phyloP scores from a whole-genome alignment of 768 basidiomycete genomes.

The Leucocoprinus leucothites region DNA sequence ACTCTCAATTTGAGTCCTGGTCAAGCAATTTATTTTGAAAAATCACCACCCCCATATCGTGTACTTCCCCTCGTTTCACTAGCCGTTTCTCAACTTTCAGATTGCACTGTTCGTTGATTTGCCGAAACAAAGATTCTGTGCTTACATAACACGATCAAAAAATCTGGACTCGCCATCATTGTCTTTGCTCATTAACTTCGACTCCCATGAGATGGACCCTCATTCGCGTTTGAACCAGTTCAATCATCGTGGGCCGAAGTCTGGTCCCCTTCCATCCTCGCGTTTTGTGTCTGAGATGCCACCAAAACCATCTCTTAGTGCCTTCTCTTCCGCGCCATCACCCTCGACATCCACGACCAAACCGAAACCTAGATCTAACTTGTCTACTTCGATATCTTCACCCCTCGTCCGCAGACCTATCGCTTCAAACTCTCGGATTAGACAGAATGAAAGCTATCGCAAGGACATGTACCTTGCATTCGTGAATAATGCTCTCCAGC shows the following conservation, averaged over 20 bases:
- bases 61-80: too few relatives aligned
- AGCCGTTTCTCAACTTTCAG: too few relatives aligned
- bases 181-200: slow-evolving; percentile 1
- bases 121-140: not conserved
- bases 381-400: slow-evolving; percentile 22
- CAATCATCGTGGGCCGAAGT: slow-evolving; percentile 68
- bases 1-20: too few relatives aligned
- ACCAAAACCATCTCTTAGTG: slow-evolving; percentile 17
- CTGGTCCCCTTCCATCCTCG: slow-evolving; percentile 50
- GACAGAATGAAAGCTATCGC: slow-evolving; percentile 71
- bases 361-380: slow-evolving; percentile 26
- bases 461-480: slow-evolving; percentile 85
- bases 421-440: slow-evolving; percentile 75
- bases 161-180: not conserved
- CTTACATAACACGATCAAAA: slow-evolving; percentile 22
- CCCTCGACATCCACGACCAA: slow-evolving; percentile 41
- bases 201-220: slow-evolving; percentile 55
- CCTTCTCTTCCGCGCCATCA: slow-evolving; percentile 29
- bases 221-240: slow-evolving; percentile 75
- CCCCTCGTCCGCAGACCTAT: slow-evolving; percentile 51
- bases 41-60: too few relatives aligned
- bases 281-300: slow-evolving; percentile 40
- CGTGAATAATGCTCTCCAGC: slow-evolving; percentile 75
- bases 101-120: too few relatives aligned
- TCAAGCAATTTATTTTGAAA: too few relatives aligned